Conservation (phyloP, 371 early-diverging fungal genomes). For the Funneliformis caledonium region DNA sequence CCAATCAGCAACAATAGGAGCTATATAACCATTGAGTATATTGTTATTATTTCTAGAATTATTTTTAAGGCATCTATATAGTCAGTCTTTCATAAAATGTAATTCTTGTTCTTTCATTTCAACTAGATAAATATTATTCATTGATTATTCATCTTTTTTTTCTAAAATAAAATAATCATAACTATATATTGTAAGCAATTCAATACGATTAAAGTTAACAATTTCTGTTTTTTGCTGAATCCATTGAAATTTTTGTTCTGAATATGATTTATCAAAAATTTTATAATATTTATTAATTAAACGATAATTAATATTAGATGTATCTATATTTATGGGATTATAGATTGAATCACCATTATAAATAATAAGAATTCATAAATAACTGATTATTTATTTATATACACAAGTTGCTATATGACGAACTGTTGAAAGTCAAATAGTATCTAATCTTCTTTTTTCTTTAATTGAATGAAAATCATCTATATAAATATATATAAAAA, state of each 20-base stretch:
- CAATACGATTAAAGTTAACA: background rate
- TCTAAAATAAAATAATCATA: conserved; percentile 12
- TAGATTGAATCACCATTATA: background rate
- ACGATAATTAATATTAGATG: background rate
- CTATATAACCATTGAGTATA: background rate
- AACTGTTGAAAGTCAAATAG: background rate
- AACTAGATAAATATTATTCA: background rate
- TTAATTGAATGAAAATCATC: conserved; percentile 21
- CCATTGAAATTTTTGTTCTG: background rate
- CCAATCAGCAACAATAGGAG: conserved; percentile 13
- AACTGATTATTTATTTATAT: background rate
- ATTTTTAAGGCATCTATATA: conserved; percentile 2
- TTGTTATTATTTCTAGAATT: background rate
- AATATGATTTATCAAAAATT: background rate
- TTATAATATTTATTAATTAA: background rate
- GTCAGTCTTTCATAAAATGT: conserved; percentile 12
- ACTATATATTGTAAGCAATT: conserved; percentile 5
- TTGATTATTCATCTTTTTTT: background rate
- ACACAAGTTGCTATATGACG: background rate
- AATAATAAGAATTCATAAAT: background rate
- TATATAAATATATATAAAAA: background rate
- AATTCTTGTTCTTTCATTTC: conserved; percentile 2
- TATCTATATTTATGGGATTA: background rate
- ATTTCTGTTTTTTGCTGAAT: background rate
- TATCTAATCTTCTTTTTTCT: background rate